Evolutionary conservation across 2,329 filamentous ascomycete species (phyloP).

Genomic region (Cladosporium oxysporum): DNA sequence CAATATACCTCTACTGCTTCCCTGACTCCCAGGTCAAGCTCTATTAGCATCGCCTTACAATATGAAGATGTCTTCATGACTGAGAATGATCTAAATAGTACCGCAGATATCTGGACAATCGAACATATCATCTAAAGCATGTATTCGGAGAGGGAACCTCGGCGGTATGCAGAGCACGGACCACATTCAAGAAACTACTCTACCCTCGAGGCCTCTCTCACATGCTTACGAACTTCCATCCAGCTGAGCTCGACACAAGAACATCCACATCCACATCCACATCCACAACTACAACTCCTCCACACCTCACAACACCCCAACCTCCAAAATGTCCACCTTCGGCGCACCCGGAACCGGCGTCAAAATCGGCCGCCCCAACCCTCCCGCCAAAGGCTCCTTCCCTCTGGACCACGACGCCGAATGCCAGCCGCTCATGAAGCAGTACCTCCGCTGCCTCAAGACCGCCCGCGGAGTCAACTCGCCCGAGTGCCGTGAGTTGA

Average conservation of each 20-base stretch:
- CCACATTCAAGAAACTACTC: not conserved
- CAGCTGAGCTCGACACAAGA: not conserved
- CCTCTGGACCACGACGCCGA: constrained; percentile 97
- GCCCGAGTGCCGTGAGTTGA: constrained; percentile 77
- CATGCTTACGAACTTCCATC: not conserved
- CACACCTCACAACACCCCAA: not conserved
- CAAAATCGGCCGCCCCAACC: constrained; percentile 66
- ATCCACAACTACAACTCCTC: no score
- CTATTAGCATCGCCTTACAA: not conserved
- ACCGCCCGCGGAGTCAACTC: constrained; percentile 82
- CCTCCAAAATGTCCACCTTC: constrained; percentile 51
- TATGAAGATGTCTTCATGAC: no score
- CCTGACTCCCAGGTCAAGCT: not conserved
- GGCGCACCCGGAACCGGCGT: constrained; percentile 69
- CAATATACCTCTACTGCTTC: not conserved
- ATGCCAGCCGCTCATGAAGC: constrained; percentile 85
- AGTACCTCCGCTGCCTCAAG: constrained; percentile 86
- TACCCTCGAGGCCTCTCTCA: not conserved
- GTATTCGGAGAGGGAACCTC: not conserved
- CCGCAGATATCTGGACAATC: not conserved
- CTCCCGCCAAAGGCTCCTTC: constrained; percentile 90
- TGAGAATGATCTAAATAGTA: no score
- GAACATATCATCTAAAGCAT: not conserved
- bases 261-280: not conserved
- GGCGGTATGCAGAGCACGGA: not conserved